Conservation (phyloP, 495 filamentous ascomycete genomes). For the Tuber indicum region DNA sequence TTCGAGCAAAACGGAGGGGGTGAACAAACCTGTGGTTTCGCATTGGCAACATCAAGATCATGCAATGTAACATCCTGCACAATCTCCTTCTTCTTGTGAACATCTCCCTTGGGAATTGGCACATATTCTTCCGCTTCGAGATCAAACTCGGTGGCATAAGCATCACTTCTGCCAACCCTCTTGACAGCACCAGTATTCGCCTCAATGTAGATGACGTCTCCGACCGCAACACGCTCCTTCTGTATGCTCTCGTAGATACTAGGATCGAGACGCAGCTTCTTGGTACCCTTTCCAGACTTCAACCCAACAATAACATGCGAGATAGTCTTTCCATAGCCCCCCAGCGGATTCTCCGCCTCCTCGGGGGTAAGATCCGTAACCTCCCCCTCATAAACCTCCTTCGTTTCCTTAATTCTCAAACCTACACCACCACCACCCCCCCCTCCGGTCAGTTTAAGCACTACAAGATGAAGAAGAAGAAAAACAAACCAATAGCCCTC, state of each 20-base stretch:
- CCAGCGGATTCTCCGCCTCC: constrained; percentile 89
- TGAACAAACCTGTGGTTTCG: constrained; percentile 56
- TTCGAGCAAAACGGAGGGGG: background rate
- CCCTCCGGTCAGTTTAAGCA: background rate
- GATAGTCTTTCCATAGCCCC: constrained; percentile 78
- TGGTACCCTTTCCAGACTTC: constrained; percentile 88
- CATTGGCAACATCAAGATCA: constrained; percentile 93
- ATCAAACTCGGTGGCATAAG: constrained; percentile 96
- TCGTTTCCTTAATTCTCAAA: constrained; percentile 89
- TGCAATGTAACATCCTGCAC: constrained; percentile 98
- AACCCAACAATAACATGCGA: constrained; percentile 98
- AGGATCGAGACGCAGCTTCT: constrained; percentile 92
- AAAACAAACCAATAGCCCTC: constrained; percentile 69
- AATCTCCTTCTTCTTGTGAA: constrained; percentile 99
- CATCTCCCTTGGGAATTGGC: constrained; percentile 94
- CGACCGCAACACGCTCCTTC: constrained; percentile 90
- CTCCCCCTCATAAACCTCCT: constrained; percentile 98
- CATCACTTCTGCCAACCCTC: constrained; percentile 87
- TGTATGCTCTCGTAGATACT: constrained; percentile 99
- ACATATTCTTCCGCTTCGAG: constrained; percentile 98
- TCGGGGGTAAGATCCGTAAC: constrained; percentile 97
- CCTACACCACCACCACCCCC: constrained; percentile 44
- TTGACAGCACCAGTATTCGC: constrained; percentile 97
- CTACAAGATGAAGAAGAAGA: background rate
- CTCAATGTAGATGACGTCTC: constrained; percentile 98